Conservation (phyloP, 129 eudicot species). For the Flaveria robusta region DNA sequence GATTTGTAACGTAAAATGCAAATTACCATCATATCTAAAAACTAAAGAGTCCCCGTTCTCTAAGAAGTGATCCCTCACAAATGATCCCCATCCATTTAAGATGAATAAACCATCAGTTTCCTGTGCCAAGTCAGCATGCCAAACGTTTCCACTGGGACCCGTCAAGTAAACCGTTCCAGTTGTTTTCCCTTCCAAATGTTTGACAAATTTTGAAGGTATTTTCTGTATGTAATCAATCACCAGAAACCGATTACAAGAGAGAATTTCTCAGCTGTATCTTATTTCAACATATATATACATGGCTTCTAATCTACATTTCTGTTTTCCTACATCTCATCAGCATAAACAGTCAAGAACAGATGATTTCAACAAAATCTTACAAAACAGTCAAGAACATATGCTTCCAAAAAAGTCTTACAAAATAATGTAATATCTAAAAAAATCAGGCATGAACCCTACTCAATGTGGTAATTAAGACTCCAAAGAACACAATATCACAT, state of each 20-base stretch:
- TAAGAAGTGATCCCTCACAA: conserved; percentile 74
- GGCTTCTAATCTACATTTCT: not conserved
- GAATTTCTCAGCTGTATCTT: not conserved
- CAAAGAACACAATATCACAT: conserved; percentile 10
- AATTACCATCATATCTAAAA: conserved; percentile 74
- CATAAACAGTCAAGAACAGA: conserved; percentile 6
- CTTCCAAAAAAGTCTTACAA: not conserved
- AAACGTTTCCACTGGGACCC: conserved; percentile 83
- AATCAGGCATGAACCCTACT: conserved; percentile 4
- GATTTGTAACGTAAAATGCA: conserved; percentile 67
- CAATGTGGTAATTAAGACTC: not conserved
- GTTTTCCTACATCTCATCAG: not conserved
- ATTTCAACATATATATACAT: conserved; percentile 1
- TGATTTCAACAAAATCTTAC: not conserved
- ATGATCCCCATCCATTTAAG: conserved; percentile 70
- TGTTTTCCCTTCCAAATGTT: conserved; percentile 64
- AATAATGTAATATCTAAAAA: not conserved
- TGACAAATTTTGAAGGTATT: conserved; percentile 63
- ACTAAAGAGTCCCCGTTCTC: conserved; percentile 71
- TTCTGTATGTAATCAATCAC: conserved; percentile 45
- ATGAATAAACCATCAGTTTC: conserved; percentile 51
- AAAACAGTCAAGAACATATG: not conserved
- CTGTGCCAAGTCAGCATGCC: conserved; percentile 65
- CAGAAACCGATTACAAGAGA: conserved; percentile 17
- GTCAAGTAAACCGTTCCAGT: conserved; percentile 54